These are phyloP conservation scores for Penstemon davidsonii DNA, from an alignment of 257 asterid genomes.

Conservation along the genomic window DNA sequence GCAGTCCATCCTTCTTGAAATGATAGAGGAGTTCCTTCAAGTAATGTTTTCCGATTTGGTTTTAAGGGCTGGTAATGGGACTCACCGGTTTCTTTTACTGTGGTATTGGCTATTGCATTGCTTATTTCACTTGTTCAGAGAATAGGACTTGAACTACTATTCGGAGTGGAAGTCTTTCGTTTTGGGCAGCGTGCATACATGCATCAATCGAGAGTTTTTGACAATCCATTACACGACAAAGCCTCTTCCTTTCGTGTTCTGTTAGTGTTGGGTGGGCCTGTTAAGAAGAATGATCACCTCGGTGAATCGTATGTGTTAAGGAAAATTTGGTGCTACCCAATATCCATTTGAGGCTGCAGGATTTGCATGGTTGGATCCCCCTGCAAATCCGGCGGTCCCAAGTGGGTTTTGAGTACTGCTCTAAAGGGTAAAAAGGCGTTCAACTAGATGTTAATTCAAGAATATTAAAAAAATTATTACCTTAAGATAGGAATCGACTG, in stretches of 20 bases:
- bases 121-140: slow-evolving; percentile 81
- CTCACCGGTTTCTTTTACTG: slow-evolving; percentile 66
- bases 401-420: too few relatives aligned
- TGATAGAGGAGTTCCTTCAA: slow-evolving; percentile 90
- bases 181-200: slow-evolving; percentile 90
- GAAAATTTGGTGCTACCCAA: not conserved
- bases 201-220: slow-evolving; percentile 93
- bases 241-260: slow-evolving; percentile 68
- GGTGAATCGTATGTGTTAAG: not conserved
- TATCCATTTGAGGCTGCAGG: not conserved
- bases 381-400: too few relatives aligned
- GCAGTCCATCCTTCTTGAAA: slow-evolving; percentile 97
- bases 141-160: slow-evolving; percentile 84
- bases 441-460: too few relatives aligned
- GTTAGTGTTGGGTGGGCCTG: slow-evolving; percentile 96
- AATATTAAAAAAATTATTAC: slow-evolving; percentile 31
- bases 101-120: slow-evolving; percentile 67
- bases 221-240: slow-evolving; percentile 80
- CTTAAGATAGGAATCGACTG: slow-evolving; percentile 93
- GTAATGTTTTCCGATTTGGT: slow-evolving; percentile 65
- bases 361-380: not conserved
- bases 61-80: slow-evolving; percentile 67
- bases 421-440: too few relatives aligned
- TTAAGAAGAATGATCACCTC: not conserved
- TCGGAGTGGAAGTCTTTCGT: slow-evolving; percentile 85